These are phyloP conservation scores for Nadsonia fulvescens DNA, from an alignment of 805 yeast species.

Conservation along the genomic window DNA sequence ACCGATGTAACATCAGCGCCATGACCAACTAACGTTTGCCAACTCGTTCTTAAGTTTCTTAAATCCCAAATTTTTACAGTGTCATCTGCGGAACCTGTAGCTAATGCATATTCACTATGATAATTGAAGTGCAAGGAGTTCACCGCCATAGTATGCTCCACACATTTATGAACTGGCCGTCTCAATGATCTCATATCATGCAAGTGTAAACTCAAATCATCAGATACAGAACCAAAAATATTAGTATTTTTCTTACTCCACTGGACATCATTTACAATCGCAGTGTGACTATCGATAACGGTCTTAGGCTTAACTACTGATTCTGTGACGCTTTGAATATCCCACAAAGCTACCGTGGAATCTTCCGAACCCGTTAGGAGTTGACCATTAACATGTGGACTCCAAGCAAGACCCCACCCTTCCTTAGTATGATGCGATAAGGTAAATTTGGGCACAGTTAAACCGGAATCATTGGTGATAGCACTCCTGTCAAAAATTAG, in stretches of 20 bases:
- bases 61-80: constrained; percentile 61
- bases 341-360: constrained; percentile 55
- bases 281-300: constrained; percentile 32
- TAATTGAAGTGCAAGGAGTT: constrained; percentile 57
- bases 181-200: constrained; percentile 47
- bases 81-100: constrained; percentile 66
- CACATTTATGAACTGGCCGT: too few relatives aligned
- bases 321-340: constrained; percentile 16
- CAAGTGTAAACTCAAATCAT: constrained; percentile 43
- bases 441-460: constrained; percentile 8
- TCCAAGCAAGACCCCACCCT: constrained; percentile 63
- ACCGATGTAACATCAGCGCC: constrained; percentile 35
- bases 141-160: constrained; percentile 39
- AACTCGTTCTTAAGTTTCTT: constrained; percentile 38
- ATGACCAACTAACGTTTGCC: constrained; percentile 56
- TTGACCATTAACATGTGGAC: constrained; percentile 21
- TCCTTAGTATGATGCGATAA: constrained; percentile 32
- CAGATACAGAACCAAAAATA: constrained; percentile 54
- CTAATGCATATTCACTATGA: constrained; percentile 31
- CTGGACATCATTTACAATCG: constrained; percentile 49
- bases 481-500: constrained; percentile 14
- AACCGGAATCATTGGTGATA: constrained; percentile 7
- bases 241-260: constrained; percentile 29
- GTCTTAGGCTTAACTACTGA: constrained; percentile 24
- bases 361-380: constrained; percentile 55